These are phyloP conservation scores for Trichophaea hybrida DNA, from an alignment of 2,329 filamentous ascomycete genomes.

Conservation along the genomic window DNA sequence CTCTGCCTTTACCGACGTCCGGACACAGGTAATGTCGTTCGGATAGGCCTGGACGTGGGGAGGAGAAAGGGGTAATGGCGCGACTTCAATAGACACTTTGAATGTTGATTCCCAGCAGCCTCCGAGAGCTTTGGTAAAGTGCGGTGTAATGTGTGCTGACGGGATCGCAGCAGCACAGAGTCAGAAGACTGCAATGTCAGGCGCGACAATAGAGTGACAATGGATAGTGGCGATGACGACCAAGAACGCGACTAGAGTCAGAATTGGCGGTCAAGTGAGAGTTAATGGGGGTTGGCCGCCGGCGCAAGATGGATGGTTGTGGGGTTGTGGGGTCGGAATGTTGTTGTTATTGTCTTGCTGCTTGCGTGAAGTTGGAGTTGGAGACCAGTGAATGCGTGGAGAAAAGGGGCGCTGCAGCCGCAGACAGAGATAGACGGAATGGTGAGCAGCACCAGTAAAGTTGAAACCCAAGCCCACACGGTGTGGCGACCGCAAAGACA, in stretches of 20 bases:
- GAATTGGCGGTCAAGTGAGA: neutral
- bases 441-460: no score
- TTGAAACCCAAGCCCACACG: no score
- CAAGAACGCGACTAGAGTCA: neutral
- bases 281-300: neutral
- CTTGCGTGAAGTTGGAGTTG: no score
- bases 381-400: no score
- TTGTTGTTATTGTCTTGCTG: neutral
- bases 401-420: no score
- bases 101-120: neutral
- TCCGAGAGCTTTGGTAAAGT: neutral
- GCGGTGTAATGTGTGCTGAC: neutral
- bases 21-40: neutral
- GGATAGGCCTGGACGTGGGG: neutral
- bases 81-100: neutral
- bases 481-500: no score
- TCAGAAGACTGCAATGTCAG: neutral
- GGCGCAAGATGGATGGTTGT: neutral
- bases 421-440: no score
- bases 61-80: neutral
- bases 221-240: neutral
- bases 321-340: neutral
- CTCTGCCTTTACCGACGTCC: neutral
- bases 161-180: neutral
- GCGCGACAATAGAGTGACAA: neutral